Evolutionary conservation across 768 basidiomycete species (phyloP), one percentile per base, ranked within the genome.

Genomic region (Leccinum olivaceopallidum): DNA sequence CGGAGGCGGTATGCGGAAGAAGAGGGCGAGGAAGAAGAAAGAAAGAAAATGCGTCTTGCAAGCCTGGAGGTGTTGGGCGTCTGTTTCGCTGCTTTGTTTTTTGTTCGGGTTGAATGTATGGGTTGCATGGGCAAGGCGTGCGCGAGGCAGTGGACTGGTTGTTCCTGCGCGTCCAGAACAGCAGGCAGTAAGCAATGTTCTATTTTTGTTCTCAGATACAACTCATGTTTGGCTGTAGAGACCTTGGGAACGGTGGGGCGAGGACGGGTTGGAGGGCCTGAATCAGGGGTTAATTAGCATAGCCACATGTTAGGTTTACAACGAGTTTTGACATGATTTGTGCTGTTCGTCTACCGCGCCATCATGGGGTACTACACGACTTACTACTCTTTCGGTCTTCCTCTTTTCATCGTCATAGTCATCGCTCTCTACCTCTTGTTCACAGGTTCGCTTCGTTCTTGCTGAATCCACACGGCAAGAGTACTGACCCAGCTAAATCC

Each of bases 81-180:
- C 22, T 2, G 26, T 12, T 1, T 49, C 2, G 32, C 26, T 26
- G 28, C 7, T 50, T 39, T 10, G 1, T 39, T 5, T 14, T 26
- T 34, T 49, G 5, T 56, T n/a, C 9, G 3, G 3, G 4, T 55
- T 36, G 37, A 26, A 60, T 34, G 48, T 44, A 26, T 47, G 13
- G 53, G 5, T 55, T 54, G 10, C 65, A 2, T 57, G 96, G 95
- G 48, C 92, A 92, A 32, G 95, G 95, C 2, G 88, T 96, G 16
- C 83, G 89, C 58, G 90, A 90, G 54, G 94, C 92, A 0, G 91
- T 97, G 3, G 91, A 97, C 69, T 98, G 95, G 95, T 70, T 98
- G 28, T 96, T 96, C 71, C 85, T 95, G 57, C 83, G 95, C 0
- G 95, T 97, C 5, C 94, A 96, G 75, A 95, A 94, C 65, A 93